Evolutionary conservation across 495 filamentous ascomycete species (phyloP).

Genomic region (Penicillium pancosmium): DNA sequence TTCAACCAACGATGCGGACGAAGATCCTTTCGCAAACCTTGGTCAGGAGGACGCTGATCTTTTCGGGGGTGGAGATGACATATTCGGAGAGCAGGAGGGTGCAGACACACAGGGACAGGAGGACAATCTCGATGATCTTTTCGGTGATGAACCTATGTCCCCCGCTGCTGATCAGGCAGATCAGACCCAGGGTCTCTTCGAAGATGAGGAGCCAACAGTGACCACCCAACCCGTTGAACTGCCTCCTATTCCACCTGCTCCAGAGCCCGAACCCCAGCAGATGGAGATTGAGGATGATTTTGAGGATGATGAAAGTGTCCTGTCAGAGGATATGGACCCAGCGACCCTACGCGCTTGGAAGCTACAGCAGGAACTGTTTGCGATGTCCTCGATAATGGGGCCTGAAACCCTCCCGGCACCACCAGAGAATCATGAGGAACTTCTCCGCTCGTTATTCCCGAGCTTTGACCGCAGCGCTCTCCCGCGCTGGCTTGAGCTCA

Average conservation of each 20-base stretch:
- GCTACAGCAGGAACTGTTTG: slow-evolving; percentile 54
- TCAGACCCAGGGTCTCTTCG: slow-evolving; percentile 43
- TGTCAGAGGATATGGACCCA: slow-evolving; percentile 49
- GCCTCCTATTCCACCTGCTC: slow-evolving; percentile 24
- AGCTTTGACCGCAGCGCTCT: slow-evolving; percentile 65
- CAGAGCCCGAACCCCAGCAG: slow-evolving; percentile 33
- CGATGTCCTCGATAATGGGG: slow-evolving; percentile 44
- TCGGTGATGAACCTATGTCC: slow-evolving; percentile 53
- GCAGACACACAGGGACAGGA: slow-evolving; percentile 25
- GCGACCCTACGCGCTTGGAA: slow-evolving; percentile 50
- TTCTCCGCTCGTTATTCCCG: slow-evolving; percentile 71
- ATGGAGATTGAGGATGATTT: slow-evolving; percentile 41
- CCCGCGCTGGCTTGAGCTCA: slow-evolving; percentile 70
- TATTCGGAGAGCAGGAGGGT: slow-evolving; percentile 46
- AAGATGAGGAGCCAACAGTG: slow-evolving; percentile 37
- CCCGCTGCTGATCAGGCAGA: slow-evolving; percentile 43
- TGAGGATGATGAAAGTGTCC: slow-evolving; percentile 30
- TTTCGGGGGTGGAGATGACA: slow-evolving; percentile 42
- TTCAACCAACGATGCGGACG: slow-evolving; percentile 14
- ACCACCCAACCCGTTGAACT: slow-evolving; percentile 27
- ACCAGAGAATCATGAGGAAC: slow-evolving; percentile 65
- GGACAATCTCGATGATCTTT: slow-evolving; percentile 56
- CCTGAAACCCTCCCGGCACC: slow-evolving; percentile 54
- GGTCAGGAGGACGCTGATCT: slow-evolving; percentile 56
- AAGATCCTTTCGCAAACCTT: slow-evolving; percentile 29